phyloP scores from a whole-genome alignment of 495 filamentous ascomycete species.

The Patellaria atrata region DNA sequence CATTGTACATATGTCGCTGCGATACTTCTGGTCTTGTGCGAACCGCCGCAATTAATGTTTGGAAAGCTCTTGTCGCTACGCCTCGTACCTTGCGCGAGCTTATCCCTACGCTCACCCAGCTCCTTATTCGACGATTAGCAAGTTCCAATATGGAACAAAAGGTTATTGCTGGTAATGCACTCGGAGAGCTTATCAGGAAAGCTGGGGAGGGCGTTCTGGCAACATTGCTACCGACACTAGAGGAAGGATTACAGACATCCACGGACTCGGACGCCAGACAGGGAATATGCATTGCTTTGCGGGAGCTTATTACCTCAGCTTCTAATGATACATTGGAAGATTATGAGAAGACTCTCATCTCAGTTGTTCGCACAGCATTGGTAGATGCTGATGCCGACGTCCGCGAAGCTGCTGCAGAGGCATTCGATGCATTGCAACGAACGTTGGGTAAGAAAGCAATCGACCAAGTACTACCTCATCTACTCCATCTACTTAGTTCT shows the following conservation, averaged over 20 bases:
- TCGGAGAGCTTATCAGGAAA: slow-evolving; percentile 92
- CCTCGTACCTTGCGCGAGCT: slow-evolving; percentile 89
- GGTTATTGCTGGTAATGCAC: slow-evolving; percentile 89
- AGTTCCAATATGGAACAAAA: slow-evolving; percentile 97
- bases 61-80: slow-evolving; percentile 92
- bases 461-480: slow-evolving; percentile 85
- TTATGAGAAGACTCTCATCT: slow-evolving; percentile 87
- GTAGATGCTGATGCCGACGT: slow-evolving; percentile 83
- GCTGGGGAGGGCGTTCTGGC: slow-evolving; percentile 86
- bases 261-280: slow-evolving; percentile 89
- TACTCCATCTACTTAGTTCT: slow-evolving; percentile 71
- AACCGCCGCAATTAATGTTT: slow-evolving; percentile 78
- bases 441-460: slow-evolving; percentile 86
- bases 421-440: slow-evolving; percentile 87
- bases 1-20: slow-evolving; percentile 92
- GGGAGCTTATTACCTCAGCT: slow-evolving; percentile 85
- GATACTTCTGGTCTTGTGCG: slow-evolving; percentile 91
- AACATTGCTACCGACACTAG: slow-evolving; percentile 76
- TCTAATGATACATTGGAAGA: slow-evolving; percentile 81
- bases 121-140: slow-evolving; percentile 85
- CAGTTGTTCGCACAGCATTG: slow-evolving; percentile 82
- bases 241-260: slow-evolving; percentile 78
- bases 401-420: slow-evolving; percentile 88
- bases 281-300: slow-evolving; percentile 91
- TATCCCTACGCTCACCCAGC: slow-evolving; percentile 80